A percentile compares a stretch with the other conserved stretches of the same genome.
These are phyloP conservation scores for Silybum marianum DNA, from an alignment of 129 eudicot genomes.

Conservation along the genomic window DNA sequence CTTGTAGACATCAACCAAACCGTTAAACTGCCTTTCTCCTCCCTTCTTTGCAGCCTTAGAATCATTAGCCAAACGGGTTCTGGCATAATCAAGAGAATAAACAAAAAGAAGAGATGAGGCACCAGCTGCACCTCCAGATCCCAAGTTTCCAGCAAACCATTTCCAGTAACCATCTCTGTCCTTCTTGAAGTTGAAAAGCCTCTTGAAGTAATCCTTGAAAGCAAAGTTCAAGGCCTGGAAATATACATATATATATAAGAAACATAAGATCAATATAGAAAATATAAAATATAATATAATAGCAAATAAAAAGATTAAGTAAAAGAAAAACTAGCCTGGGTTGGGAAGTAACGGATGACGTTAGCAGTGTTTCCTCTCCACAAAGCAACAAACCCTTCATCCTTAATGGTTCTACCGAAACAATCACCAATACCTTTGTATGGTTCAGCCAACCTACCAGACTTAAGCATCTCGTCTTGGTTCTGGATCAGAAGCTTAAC, in stretches of 20 bases:
- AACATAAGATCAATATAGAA: neutral
- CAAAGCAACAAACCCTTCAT: constrained; percentile 44
- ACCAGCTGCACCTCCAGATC: constrained; percentile 65
- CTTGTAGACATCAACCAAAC: constrained; percentile 58
- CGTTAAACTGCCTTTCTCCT: constrained; percentile 58
- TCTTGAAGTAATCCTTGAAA: constrained; percentile 66
- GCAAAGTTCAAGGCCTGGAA: constrained; percentile 67
- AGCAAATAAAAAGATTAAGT: neutral
- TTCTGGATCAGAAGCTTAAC: constrained; percentile 53
- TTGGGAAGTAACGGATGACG: constrained; percentile 60
- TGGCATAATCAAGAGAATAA: constrained; percentile 57
- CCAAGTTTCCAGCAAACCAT: constrained; percentile 74
- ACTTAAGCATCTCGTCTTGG: constrained; percentile 56
- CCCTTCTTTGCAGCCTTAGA: constrained; percentile 62
- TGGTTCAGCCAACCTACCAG: constrained; percentile 50
- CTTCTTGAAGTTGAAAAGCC: constrained; percentile 57
- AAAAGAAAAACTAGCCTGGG: constrained; percentile 41
- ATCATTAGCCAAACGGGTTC: constrained; percentile 63
- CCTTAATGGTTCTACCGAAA: constrained; percentile 46
- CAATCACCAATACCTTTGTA: constrained; percentile 57
- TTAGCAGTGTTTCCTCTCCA: constrained; percentile 63
- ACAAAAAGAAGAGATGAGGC: constrained; percentile 63
- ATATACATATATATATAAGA: neutral
- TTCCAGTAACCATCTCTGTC: constrained; percentile 66
- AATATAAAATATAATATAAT: neutral